These are phyloP conservation scores for Pascua guehoae DNA, from an alignment of 1,284 basidiomycete species.

Conservation along the genomic window DNA sequence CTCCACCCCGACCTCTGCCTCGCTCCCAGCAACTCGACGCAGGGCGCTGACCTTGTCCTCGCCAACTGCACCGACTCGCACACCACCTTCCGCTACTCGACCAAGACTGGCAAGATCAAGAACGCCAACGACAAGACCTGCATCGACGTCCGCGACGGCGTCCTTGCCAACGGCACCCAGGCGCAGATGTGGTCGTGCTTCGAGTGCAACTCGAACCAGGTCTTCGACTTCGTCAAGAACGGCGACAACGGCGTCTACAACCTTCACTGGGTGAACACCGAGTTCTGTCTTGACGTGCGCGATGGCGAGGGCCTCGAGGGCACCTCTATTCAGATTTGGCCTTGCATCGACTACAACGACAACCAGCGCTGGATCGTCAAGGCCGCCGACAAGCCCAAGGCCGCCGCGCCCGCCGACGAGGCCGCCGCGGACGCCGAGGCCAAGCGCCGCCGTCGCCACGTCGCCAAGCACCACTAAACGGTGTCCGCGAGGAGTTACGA, in stretches of 20 bases:
- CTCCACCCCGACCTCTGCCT: constrained; percentile 33
- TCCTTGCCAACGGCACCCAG: constrained; percentile 32
- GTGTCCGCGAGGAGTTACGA: background rate
- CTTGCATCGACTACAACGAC: constrained; percentile 31
- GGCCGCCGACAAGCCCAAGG: constrained; percentile 15
- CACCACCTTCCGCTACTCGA: constrained; percentile 21
- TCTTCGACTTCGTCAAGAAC: constrained; percentile 20
- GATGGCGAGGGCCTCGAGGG: constrained; percentile 31
- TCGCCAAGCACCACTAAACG: background rate
- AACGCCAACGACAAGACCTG: constrained; percentile 30
- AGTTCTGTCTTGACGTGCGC: constrained; percentile 38
- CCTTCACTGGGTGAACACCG: constrained; percentile 29
- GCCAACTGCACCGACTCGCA: constrained; percentile 26
- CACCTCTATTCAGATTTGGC: constrained; percentile 39
- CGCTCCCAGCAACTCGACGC: constrained; percentile 18
- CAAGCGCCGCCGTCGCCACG: background rate
- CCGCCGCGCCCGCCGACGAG: constrained; percentile 5
- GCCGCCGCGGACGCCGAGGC: background rate
- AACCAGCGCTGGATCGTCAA: constrained; percentile 42
- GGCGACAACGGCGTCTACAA: constrained; percentile 8
- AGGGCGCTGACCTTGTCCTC: constrained; percentile 32
- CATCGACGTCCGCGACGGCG: constrained; percentile 36
- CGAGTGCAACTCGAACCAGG: constrained; percentile 35
- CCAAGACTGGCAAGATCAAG: constrained; percentile 26
- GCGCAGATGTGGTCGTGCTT: constrained; percentile 40